Evolutionary conservation across 352 stramenopile species (phyloP).

Genomic region (Detonula confervacea): DNA sequence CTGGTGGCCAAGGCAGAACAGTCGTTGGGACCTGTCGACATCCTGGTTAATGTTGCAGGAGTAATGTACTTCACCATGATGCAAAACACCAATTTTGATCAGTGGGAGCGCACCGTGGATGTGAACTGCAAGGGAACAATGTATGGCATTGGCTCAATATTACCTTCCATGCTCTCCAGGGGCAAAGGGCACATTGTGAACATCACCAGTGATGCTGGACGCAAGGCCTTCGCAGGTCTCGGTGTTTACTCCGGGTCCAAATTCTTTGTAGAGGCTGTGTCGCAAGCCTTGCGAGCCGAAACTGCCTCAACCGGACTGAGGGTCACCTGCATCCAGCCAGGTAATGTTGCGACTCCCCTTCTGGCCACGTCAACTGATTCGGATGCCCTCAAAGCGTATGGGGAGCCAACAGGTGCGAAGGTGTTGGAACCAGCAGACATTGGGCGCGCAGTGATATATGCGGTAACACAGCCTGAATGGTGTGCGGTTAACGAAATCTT

Average conservation of each 20-base stretch:
- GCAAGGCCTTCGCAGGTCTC: slow-evolving; percentile 85
- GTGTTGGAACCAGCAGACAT: slow-evolving; percentile 47
- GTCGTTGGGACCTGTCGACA: slow-evolving; percentile 86
- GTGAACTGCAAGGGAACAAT: slow-evolving; percentile 93
- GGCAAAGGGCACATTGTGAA: slow-evolving; percentile 72
- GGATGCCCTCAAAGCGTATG: slow-evolving; percentile 84
- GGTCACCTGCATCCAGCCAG: slow-evolving; percentile 91
- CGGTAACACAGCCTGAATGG: slow-evolving; percentile 45
- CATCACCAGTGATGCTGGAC: slow-evolving; percentile 67
- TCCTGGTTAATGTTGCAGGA: slow-evolving; percentile 91
- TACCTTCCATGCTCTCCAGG: slow-evolving; percentile 53
- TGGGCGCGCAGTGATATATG: slow-evolving; percentile 45
- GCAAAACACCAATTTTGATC: slow-evolving; percentile 90
- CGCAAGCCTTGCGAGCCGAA: slow-evolving; percentile 88
- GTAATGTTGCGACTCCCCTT: slow-evolving; percentile 91
- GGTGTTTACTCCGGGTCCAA: slow-evolving; percentile 91
- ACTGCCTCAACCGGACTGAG: slow-evolving; percentile 88
- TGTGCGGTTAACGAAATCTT: slow-evolving; percentile 64
- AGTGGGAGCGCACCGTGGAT: slow-evolving; percentile 92
- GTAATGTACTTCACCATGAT: slow-evolving; percentile 93
- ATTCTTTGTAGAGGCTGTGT: slow-evolving; percentile 91
- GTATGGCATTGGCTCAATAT: slow-evolving; percentile 85
- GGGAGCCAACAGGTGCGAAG: slow-evolving; percentile 67
- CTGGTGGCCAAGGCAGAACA: slow-evolving; percentile 50
- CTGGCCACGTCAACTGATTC: slow-evolving; percentile 89